Evolutionary conservation across 768 basidiomycete genomes (phyloP), one percentile per base, ranked within the genome.

Genomic region (Kwoniella botswanensis): DNA sequence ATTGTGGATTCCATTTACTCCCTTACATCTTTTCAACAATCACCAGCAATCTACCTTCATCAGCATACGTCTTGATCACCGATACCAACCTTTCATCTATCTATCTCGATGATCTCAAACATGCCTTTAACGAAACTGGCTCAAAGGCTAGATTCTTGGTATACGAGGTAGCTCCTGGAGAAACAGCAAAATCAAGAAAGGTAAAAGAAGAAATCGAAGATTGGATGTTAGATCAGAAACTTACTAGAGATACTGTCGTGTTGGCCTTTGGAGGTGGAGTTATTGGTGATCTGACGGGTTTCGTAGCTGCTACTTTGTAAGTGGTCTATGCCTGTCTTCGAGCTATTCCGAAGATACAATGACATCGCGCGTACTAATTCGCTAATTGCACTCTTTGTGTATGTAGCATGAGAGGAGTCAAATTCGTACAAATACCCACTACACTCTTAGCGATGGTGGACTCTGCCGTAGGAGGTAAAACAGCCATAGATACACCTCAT

Each of bases 391-490:
- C 35, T 35, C 35, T 35, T 35, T 35, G 35, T 35, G 35, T 35
- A 35, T 35, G 35, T 35, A 96, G 94, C 85, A 99, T 99, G 97
- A 92, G 97, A 64, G 97, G 97, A 7, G 89, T 98, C 24, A 92
- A 91, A 67, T 92, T 96, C 84, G 90, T 93, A 22, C 97, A 99
- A 85, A 92, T 99, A 66, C 97, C 97, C 0, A 98, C 97, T 0
- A 97, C 95, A 0, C 87, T 99, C 1, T 88, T 99, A 69, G 94
- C 95, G 6, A 99, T 99, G 97, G 97, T 99, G 24, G 97, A 99
- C 84, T 98, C 95, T 0, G 91, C 93, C 71, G 90, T 99, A 55
- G 97, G 97, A 5, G 96, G 97, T 44, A 99, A 98, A 87, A 99
- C 97, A 0, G 96, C 97, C n/a, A 94, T 98, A 71, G 97, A 99